Percentiles rank a stretch among this genome's conserved stretches.
phyloP scores from a whole-genome alignment of 345 rosid species.

The Erodium maritimum region DNA sequence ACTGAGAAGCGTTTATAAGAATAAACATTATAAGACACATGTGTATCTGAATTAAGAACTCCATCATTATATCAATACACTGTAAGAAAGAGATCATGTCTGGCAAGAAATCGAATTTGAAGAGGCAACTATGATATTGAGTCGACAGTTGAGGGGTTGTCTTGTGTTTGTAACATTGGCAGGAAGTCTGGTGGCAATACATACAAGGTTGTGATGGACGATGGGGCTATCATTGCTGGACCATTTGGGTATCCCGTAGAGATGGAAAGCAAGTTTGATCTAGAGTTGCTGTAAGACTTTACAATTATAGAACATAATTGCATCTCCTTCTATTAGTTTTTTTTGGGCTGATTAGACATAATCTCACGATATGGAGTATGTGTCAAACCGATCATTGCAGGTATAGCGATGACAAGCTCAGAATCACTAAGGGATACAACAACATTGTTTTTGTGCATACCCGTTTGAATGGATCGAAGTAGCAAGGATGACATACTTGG shows the following conservation, averaged over 20 bases:
- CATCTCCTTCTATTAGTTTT: too few species aligned
- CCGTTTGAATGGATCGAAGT: slow-evolving; percentile 15
- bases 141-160: background rate
- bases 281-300: slow-evolving; percentile 58
- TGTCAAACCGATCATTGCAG: slow-evolving; percentile 26
- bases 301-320: background rate
- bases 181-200: slow-evolving; percentile 40
- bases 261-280: slow-evolving; percentile 44
- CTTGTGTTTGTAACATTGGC: slow-evolving; percentile 2
- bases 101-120: too few species aligned
- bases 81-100: too few species aligned
- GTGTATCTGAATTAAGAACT: too few species aligned
- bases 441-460: slow-evolving; percentile 54
- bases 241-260: slow-evolving; percentile 65
- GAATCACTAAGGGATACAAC: slow-evolving; percentile 62
- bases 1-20: too few species aligned
- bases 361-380: background rate
- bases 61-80: too few species aligned
- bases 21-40: background rate
- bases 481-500: too few species aligned
- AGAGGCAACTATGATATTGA: too few species aligned
- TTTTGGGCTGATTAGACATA: background rate
- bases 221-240: slow-evolving; percentile 73
- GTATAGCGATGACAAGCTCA: slow-evolving; percentile 57
- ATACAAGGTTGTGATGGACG: slow-evolving; percentile 58